Evolutionary conservation across 306 rosid species (phyloP), one percentile per base, ranked within the genome.

Genomic region (Acacia confusa): DNA sequence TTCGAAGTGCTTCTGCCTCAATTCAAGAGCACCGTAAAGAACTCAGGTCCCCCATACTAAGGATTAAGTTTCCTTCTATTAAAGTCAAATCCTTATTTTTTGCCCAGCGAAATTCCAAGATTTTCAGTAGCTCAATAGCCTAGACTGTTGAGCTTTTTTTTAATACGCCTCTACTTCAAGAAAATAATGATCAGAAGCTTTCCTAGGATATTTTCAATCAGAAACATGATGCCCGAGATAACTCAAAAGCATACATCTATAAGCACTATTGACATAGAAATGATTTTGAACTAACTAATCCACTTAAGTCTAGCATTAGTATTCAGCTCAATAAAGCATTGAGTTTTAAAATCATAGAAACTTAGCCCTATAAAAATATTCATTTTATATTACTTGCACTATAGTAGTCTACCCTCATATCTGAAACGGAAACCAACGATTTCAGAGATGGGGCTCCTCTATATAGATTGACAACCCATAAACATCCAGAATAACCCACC

Each of bases 281-380:
- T 27, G 28, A 22, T 9, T 72, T 76, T 68, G 15, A 79, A 77
- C 65, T 50, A 47, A 78, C 67, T 83, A 72, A 83, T 48, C 75
- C 74, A 74, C 76, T 68, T 0, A 66, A 66, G 41, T 76, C 55
- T 20, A 43, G 40, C 50, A 36, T 63, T 71, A 76, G 12, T 69
- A 38, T 63, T 72, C 84, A 79, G 24, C 63, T 52, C 69, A 82
- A 38, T 17, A 43, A 79, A 45, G 68, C 10, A 12, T 28, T 36
- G 67, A 19, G 58, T 75, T 77, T 57, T 64, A 43, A 76, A 75
- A 65, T 43, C 77, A 50, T 25, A 69, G 43, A 12, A 78, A 50
- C 43, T 22, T 9, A 14, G 70, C 44, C 75, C 74, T 13, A 16
- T 12, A 63, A 57, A 36, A 58, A 36, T 50, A 15, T 58, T 76